Percentiles rank a stretch among this genome's conserved stretches.
phyloP scores from a whole-genome alignment of 2,329 filamentous ascomycete genomes.

The Mycocentrospora acerina region DNA sequence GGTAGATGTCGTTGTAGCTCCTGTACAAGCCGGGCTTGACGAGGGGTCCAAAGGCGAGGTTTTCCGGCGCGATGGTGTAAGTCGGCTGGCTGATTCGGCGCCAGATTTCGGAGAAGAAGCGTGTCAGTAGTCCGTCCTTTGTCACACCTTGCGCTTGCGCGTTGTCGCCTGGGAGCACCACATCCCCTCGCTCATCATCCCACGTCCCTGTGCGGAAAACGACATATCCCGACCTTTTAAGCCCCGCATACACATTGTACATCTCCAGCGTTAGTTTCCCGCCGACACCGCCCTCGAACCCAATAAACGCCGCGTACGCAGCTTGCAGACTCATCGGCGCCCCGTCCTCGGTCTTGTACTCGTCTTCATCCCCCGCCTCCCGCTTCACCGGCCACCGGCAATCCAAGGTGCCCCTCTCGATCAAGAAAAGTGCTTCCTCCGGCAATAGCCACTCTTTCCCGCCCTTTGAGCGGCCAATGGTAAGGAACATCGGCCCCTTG shows the following conservation, averaged over 20 bases:
- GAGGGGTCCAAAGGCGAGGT: constrained; percentile 49
- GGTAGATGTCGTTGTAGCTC: constrained; percentile 68
- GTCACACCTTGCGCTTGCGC: constrained; percentile 6
- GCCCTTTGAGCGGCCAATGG: constrained; percentile 63
- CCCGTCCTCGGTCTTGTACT: constrained; percentile 53
- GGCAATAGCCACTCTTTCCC: constrained; percentile 77
- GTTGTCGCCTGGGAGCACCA: constrained; percentile 10
- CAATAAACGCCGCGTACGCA: constrained; percentile 82
- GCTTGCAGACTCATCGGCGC: constrained; percentile 90
- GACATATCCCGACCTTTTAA: constrained; percentile 81
- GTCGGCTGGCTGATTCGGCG: constrained; percentile 27
- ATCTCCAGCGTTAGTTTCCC: constrained; percentile 68
- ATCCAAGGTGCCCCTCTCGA: constrained; percentile 86
- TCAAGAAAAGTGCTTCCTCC: constrained; percentile 85
- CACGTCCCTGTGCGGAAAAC: constrained; percentile 68
- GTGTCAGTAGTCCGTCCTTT: constrained; percentile 25
- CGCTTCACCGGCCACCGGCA: constrained; percentile 71
- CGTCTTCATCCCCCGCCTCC: constrained; percentile 30
- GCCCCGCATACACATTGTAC: constrained; percentile 83
- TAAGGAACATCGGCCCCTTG: constrained; percentile 71
- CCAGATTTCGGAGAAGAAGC: constrained; percentile 42
- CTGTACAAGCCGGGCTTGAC: constrained; percentile 57
- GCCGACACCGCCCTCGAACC: constrained; percentile 58
- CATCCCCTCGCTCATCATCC: constrained; percentile 28
- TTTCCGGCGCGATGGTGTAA: constrained; percentile 15